phyloP scores from a whole-genome alignment of 2,329 filamentous ascomycete species.

The Helicocarpus griseus region DNA sequence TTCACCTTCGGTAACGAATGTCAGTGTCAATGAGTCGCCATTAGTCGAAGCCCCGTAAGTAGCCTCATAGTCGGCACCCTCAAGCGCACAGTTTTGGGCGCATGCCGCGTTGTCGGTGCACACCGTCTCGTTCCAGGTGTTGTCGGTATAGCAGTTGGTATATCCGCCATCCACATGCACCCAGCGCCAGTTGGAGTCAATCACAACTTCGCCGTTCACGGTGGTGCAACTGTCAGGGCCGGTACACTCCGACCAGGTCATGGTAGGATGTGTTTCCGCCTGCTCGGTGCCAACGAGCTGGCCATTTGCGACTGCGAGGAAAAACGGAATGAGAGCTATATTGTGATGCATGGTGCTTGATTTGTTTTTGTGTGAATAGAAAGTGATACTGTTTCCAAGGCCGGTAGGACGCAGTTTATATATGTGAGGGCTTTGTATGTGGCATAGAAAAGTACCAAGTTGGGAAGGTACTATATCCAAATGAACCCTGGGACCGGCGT shows the following conservation, averaged over 20 bases:
- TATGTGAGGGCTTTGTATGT: too few relatives aligned
- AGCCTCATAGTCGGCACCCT: constrained; percentile 45
- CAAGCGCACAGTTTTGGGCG: constrained; percentile 47
- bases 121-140: constrained; percentile 39
- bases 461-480: not conserved
- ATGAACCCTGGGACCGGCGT: not conserved
- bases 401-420: too few relatives aligned
- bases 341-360: constrained; percentile 10
- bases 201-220: constrained; percentile 42
- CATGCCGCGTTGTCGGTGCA: constrained; percentile 43
- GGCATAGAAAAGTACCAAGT: too few relatives aligned
- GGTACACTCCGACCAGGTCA: constrained; percentile 47
- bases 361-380: not conserved
- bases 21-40: constrained; percentile 40
- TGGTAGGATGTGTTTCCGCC: constrained; percentile 42
- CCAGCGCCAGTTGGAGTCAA: constrained; percentile 54
- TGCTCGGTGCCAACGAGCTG: constrained; percentile 39
- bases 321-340: constrained; percentile 34
- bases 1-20: constrained; percentile 34
- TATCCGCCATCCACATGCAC: constrained; percentile 39
- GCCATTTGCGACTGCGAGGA: constrained; percentile 35
- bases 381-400: too few relatives aligned
- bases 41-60: constrained; percentile 45
- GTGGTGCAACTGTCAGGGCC: constrained; percentile 42
- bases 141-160: constrained; percentile 51